Base-by-base conservation (phyloP, 306 rosid genomes). In the Prunus dulcis region DNA sequence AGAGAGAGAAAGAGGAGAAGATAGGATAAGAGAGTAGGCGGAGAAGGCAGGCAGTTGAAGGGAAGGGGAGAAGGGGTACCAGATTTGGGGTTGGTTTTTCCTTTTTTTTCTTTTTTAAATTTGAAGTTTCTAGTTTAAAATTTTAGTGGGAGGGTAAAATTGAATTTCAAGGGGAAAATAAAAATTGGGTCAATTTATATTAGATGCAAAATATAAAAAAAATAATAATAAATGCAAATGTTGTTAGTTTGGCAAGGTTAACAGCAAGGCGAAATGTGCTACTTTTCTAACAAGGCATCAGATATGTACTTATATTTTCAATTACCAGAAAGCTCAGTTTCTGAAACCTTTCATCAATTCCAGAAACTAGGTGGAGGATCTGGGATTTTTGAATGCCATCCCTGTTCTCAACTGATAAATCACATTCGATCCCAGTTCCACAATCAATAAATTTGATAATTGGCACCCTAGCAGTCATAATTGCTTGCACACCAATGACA, bases 391-490 rank as follows among this genome's bases (percentile, higher is more conserved):
- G 11, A 70, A 70, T 70, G 63, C 63, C 74, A 52, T 70, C 74
- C 63, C 49, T 28, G 74, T 70, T 70, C 63, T 70, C 74, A 70
- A 70, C 63, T 17, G 74, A 70, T 30, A 70, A 70, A 52, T 70
- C 74, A 70, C 74, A 52, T 25, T 70, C 63, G 12, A 70, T 52
- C 55, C 74, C 74, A 0, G 63, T 70, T 19, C 74, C 74, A 70
- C 74, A 52, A 38, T 30, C 63, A 27, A 70, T 22, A 51, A 52
- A 58, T 53, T 70, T 70, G 74, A 70, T n/a, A 27, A 70, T 70
- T 30, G 74, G 74, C 38, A 70, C 74, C 74, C 74, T 52, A 28
- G 74, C 74, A 70, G 47, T 11, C 74, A 52, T 18, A 18, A 70
- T 52, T 9, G 49, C 30, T 34, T 52, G 74, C 41, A 70, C 63